Evolutionary conservation across 192 early-diverging fungal species (phyloP).

Genomic region (Linnemannia exigua): DNA sequence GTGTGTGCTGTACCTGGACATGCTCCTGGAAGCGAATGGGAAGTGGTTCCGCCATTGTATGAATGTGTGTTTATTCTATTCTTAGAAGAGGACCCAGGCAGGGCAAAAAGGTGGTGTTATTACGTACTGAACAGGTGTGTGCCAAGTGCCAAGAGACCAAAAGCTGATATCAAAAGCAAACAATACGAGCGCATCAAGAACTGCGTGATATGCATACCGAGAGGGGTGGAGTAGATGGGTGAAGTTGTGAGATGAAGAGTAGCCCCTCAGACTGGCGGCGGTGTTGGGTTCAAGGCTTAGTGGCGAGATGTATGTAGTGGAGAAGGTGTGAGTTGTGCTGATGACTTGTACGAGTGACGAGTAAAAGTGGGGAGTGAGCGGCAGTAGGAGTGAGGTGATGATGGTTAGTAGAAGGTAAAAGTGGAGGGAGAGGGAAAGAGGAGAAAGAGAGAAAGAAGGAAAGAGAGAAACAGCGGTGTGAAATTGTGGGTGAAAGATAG

Average conservation of each 20-base stretch:
- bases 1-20: constrained; percentile 82
- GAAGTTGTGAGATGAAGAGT: not conserved
- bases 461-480: not conserved
- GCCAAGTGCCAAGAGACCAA: not conserved
- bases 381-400: constrained; percentile 12
- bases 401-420: not conserved
- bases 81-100: not conserved
- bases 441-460: not conserved
- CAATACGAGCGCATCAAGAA: not conserved
- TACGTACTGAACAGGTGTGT: not conserved
- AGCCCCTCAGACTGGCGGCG: not conserved
- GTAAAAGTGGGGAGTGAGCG: not conserved
- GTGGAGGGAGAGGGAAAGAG: not conserved
- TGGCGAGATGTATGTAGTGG: not conserved
- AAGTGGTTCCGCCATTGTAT: constrained; percentile 81
- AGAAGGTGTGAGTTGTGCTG: not conserved
- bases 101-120: not conserved
- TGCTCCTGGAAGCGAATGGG: constrained; percentile 98
- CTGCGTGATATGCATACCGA: not conserved
- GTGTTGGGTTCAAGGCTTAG: not conserved
- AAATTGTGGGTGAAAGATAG: not conserved
- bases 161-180: not conserved
- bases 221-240: not conserved
- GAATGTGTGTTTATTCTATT: constrained; percentile 10
- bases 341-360: too few species aligned